Percentiles rank a stretch among this genome's conserved stretches.
These are phyloP conservation scores for Fusarium keratoplasticum DNA, from an alignment of 2,329 filamentous ascomycete genomes.

Conservation along the genomic window DNA sequence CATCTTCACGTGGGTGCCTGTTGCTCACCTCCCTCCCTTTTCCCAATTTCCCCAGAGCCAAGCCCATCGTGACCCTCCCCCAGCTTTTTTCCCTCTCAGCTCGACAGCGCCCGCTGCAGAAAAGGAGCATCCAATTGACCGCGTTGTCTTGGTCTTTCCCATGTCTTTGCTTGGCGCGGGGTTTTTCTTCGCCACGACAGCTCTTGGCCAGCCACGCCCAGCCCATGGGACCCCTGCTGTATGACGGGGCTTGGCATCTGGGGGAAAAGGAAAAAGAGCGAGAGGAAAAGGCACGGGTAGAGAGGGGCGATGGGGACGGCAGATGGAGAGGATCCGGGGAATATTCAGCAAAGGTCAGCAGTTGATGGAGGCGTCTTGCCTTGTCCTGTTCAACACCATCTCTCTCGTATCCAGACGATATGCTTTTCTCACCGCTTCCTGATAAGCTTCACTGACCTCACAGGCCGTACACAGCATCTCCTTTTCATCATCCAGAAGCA, in stretches of 20 bases:
- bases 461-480: not conserved
- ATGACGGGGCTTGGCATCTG: conserved; percentile 16
- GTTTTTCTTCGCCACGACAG: conserved; percentile 4
- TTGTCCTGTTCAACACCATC: not conserved
- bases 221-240: not conserved
- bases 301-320: conserved; percentile 6
- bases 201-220: conserved; percentile 9
- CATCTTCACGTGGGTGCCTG: not conserved
- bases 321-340: conserved; percentile 24
- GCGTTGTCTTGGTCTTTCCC: not conserved
- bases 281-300: not conserved
- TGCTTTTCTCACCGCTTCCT: conserved; percentile 9
- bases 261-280: conserved; percentile 1
- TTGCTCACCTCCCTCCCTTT: not conserved
- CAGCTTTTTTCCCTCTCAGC: conserved; percentile 5
- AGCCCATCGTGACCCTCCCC: conserved; percentile 22
- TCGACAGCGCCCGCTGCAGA: not conserved
- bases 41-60: conserved; percentile 7
- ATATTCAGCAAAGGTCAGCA: conserved; percentile 1
- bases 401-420: not conserved
- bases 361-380: not conserved
- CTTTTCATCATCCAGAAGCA: not conserved
- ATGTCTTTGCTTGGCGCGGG: conserved; percentile 30
- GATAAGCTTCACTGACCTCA: conserved; percentile 10
- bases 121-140: not conserved